Evolutionary conservation across 1,284 basidiomycete genomes (phyloP), one percentile per base, ranked within the genome.

Genomic region (Termitomyces sp.): DNA sequence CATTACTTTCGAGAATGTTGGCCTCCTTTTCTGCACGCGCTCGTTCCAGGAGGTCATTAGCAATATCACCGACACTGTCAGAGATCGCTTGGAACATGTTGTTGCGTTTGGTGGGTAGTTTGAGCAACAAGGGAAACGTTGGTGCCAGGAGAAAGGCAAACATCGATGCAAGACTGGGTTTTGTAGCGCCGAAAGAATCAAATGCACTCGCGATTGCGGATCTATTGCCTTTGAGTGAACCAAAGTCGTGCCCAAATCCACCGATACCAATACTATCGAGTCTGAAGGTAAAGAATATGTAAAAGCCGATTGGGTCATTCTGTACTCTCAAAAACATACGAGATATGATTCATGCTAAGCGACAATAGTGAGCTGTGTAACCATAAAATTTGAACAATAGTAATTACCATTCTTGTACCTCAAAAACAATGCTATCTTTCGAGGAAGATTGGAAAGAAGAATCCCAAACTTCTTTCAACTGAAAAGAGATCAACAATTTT

Each of bases 341-440:
- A 72, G 16, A 79, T 65, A 19, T 64, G 66, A 55, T 78, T 78
- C 77, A 78, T 77, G 74, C 78, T 71, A n/a, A 19, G 39, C 8
- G 38, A 19, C 3, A 10, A 8, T 24, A 39, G 18, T 37, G 6
- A 24, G 42, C 9, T 11, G 9, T 21, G 14, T 7, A 5, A 2
- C 8, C 14, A 5, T 1, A n/a, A 16, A 18, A 3, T 14, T 19
- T 5, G 31, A 4, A 33, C 16, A 40, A n/a, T 0, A 9, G 10
- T 2, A 3, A n/a, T 1, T 44, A 59, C 74, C 72, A 76, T 49
- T 63, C 58, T 55, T 78, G 72, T 7, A 78, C 72, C 9, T 79
- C 73, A 18, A 78, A 39, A 16, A 60, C 26, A 5, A 62, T 37
- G 11, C 24, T 40, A 30, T 56, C 51, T 10, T 40, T 42, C 2